Evolutionary conservation across 2,329 filamentous ascomycete genomes (phyloP), one percentile per base, ranked within the genome.

Genomic region (Neofusicoccum laricinum): DNA sequence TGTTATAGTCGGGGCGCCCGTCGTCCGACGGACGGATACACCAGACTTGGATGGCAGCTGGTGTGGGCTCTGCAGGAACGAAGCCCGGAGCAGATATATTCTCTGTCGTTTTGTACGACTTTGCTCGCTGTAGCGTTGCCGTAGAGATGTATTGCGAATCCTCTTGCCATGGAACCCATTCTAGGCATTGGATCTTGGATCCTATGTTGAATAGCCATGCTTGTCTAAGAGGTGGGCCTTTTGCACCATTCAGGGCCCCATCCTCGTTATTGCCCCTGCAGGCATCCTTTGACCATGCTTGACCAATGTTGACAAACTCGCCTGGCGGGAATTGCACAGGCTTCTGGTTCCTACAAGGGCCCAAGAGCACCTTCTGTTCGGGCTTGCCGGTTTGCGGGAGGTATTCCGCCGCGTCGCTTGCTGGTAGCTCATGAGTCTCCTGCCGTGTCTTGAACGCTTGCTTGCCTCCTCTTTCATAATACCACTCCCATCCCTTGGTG

Each of bases 161-260:
- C 7, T 77, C n/a, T 71, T 68, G 19, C 75, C 64, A 53, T 78
- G 76, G 73, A 4, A 71, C 75, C 80, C 81, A 83, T 43, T 80
- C 78, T 4, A 80, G 68, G 38, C 81, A 82, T 66, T 85, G 81
- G 8, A 87, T 72, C 57, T 80, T 82, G 1, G 78, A 77, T 3
- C 85, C 86, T 19, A 87, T 65, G 69, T 87, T 86, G 50, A 88
- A 68, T 2, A 88, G 70, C 83, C 85, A 89, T 2, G 79, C 81
- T 43, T 69, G 70, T 64, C 77, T 64, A 3, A 40, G 5, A 10
- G 57, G 66, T 8, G 46, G 30, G 0, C 79, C 79, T 68, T 80
- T 11, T 76, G 76, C 45, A 69, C 12, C 19, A 49, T 7, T 30
- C 12, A 3, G 14, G 5, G 12, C 12, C 5, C n/a, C 45, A 3